phyloP scores from a whole-genome alignment of 2,329 filamentous ascomycete genomes.

The Neonectria faginata region DNA sequence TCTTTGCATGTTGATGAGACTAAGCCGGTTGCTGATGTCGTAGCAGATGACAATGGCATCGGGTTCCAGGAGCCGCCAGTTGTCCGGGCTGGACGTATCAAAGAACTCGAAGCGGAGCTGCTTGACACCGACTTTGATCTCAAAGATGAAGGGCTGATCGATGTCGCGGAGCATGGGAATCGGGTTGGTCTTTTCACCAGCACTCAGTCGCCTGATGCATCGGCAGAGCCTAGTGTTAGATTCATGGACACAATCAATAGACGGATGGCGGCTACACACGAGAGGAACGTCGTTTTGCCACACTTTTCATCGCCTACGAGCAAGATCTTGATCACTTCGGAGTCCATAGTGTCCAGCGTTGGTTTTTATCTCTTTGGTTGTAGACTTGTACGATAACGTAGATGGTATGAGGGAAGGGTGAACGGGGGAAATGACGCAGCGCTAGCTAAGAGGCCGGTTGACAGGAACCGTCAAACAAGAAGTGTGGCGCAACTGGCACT shows the following conservation, averaged over 20 bases:
- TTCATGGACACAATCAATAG: constrained; percentile 18
- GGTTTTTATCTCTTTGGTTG: not conserved
- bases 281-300: constrained; percentile 72
- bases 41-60: constrained; percentile 71
- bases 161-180: constrained; percentile 66
- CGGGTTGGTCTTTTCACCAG: constrained; percentile 54
- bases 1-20: constrained; percentile 68
- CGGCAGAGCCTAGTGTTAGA: constrained; percentile 28
- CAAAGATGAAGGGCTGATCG: constrained; percentile 71
- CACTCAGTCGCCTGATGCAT: constrained; percentile 62
- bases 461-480: not conserved
- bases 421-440: constrained; percentile 17
- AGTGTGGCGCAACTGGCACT: constrained; percentile 30
- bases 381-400: constrained; percentile 1
- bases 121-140: constrained; percentile 57
- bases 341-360: constrained; percentile 54
- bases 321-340: constrained; percentile 63
- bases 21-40: constrained; percentile 69
- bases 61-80: constrained; percentile 69
- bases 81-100: constrained; percentile 69
- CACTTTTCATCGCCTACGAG: constrained; percentile 70
- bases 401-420: constrained; percentile 11
- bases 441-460: not conserved
- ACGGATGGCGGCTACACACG: constrained; percentile 57
- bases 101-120: constrained; percentile 68